Conservation (phyloP, 2,329 filamentous ascomycete genomes). For the Scedosporium boydii region DNA sequence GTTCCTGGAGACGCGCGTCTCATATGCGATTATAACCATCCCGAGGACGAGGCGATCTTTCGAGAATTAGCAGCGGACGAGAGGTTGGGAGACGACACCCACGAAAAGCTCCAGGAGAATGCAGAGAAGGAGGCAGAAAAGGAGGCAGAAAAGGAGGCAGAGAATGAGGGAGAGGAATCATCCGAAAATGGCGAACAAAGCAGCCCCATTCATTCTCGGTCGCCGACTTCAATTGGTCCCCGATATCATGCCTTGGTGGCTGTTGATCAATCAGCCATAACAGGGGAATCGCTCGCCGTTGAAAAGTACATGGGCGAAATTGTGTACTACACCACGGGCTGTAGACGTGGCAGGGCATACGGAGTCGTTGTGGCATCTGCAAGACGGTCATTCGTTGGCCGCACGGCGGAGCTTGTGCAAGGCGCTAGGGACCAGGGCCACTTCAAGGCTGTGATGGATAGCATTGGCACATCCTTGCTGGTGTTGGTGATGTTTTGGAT, state of each 20-base stretch:
- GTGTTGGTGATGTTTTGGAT: conserved; percentile 73
- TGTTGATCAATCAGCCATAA: conserved; percentile 72
- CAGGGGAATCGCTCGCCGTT: conserved; percentile 69
- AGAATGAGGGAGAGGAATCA: too few species aligned
- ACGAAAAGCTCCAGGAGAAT: conserved; percentile 14
- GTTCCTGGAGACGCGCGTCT: conserved; percentile 61
- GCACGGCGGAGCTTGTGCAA: conserved; percentile 64
- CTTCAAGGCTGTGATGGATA: conserved; percentile 80
- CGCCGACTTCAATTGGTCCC: too few species aligned
- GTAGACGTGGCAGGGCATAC: conserved; percentile 72
- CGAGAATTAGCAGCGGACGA: conserved; percentile 56
- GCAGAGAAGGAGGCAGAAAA: too few species aligned
- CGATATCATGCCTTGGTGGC: conserved; percentile 41
- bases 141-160: too few species aligned
- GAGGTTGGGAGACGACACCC: conserved; percentile 41
- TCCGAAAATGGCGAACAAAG: too few species aligned
- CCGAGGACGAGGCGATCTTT: conserved; percentile 38
- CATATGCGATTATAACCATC: conserved; percentile 63
- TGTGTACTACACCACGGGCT: conserved; percentile 71
- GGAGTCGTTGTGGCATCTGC: conserved; percentile 59
- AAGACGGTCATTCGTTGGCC: conserved; percentile 66
- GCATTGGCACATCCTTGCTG: conserved; percentile 63
- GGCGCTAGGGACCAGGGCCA: conserved; percentile 68
- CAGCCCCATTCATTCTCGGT: too few species aligned
- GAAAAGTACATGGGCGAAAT: conserved; percentile 71